Base-by-base conservation (phyloP, 805 yeast species). In the Jamesozyma hellenica region DNA sequence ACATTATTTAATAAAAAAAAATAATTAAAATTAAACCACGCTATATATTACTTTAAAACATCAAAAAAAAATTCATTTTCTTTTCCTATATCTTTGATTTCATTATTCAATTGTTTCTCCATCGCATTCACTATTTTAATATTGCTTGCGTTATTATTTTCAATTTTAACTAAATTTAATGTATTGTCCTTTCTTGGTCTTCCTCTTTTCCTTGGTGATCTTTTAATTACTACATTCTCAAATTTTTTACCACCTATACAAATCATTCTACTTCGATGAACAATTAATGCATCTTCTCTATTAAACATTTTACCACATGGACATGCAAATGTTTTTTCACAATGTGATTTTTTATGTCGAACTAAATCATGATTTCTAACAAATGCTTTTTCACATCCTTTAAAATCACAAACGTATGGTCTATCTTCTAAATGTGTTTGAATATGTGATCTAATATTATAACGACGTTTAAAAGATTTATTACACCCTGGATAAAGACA, bases 361-460 rank as follows among this genome's bases (percentile, higher is more conserved):
- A 86, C 74, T 49, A 92, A 68, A 63, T 92, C 99, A 55, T 92
- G 98, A 45, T 90, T 95, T 46, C 99, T 72, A 18, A 92, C 99
- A 65, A 92, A 92, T 26, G 84, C 75, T 49, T 88, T 84, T 4
- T 75, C 73, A 61, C 99, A 92, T 32, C 70, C 69, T 4, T 65
- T 66, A 31, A 49, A 50, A 21, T 67, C 68, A 64, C 99, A 92
- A 0, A 71, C 66, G 61, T 85, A 90, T 1, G 99, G 99, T 47
- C 96, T 69, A 60, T 92, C 97, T 56, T 90, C 79, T 36, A 92
- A 64, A 66, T 92, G 99, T 0, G 98, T 92, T 57, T 92, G 98
- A 40, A 92, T 87, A 58, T 92, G 99, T 0, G 95, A 85, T 47
- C 97, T 69, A 12, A 86, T 84, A 53, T 92, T 92, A 63, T 94